Evolutionary conservation across 345 rosid genomes (phyloP).

Genomic region (Toxicodendron radicans): DNA sequence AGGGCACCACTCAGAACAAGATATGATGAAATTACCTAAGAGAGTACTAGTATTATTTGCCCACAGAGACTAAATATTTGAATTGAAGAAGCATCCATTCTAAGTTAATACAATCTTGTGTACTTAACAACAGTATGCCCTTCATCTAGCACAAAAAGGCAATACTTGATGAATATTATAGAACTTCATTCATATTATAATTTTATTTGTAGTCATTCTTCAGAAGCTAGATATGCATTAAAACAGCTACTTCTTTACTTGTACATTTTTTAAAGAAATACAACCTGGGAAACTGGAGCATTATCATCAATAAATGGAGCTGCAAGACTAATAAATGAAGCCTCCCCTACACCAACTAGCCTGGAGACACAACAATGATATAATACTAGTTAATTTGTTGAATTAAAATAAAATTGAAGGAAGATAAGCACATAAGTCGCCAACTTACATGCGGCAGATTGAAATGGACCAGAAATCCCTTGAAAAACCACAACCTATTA

Average conservation of each 20-base stretch:
- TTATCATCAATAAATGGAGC: conserved; percentile 97
- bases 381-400: neutral
- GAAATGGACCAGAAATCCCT: conserved; percentile 86
- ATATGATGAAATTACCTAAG: neutral
- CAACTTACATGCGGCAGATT: conserved; percentile 78
- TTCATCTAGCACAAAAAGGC: conserved; percentile 7
- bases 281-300: conserved; percentile 82
- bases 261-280: conserved; percentile 2
- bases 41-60: neutral
- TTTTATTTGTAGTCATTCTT: neutral
- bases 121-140: neutral
- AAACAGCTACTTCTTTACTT: neutral
- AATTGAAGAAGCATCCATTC: neutral
- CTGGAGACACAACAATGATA: conserved; percentile 39
- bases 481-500: conserved; percentile 78
- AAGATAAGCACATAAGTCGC: conserved; percentile 11
- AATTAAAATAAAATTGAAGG: conserved; percentile 2
- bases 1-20: neutral
- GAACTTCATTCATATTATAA: neutral
- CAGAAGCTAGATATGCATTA: neutral
- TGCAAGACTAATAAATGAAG: conserved; percentile 95
- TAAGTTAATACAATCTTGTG: neutral
- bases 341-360: conserved; percentile 98
- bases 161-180: neutral
- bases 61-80: neutral